phyloP scores from a whole-genome alignment of 75 land plant genomes.

The Sequoia sempervirens region DNA sequence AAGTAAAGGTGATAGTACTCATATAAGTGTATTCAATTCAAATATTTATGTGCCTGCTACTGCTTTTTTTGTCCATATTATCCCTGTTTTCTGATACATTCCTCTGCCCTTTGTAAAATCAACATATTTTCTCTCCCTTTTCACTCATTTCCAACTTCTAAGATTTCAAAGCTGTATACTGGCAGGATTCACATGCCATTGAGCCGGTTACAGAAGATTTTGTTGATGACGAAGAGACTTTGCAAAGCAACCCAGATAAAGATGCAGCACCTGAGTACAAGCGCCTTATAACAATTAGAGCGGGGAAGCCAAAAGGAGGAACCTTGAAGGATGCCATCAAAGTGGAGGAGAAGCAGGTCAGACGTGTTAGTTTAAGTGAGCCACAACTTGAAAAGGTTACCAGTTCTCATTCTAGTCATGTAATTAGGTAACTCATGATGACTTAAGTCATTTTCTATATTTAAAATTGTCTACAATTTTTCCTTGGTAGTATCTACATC shows the following conservation, averaged over 20 bases:
- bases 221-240: constrained; percentile 19
- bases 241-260: background rate
- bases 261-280: constrained; percentile 51
- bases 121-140: background rate
- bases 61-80: background rate
- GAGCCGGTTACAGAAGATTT: constrained; percentile 7
- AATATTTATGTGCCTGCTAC: background rate
- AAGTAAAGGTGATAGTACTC: background rate
- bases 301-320: constrained; percentile 64
- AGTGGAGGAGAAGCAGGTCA: constrained; percentile 30
- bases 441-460: background rate
- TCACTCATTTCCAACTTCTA: background rate
- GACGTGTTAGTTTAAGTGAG: constrained; percentile 78
- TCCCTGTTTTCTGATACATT: background rate
- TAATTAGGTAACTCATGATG: constrained; percentile 38
- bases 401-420: constrained; percentile 18
- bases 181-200: constrained; percentile 7
- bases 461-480: background rate
- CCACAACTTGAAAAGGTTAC: constrained; percentile 46
- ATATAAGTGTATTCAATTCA: background rate
- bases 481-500: too few species aligned
- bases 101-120: background rate
- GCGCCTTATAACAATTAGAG: constrained; percentile 69
- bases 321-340: constrained; percentile 45
- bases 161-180: constrained; percentile 1